These are phyloP conservation scores for Trichomonas vaginalis DNA, from an alignment of 208 protist genomes.

Conservation along the genomic window DNA sequence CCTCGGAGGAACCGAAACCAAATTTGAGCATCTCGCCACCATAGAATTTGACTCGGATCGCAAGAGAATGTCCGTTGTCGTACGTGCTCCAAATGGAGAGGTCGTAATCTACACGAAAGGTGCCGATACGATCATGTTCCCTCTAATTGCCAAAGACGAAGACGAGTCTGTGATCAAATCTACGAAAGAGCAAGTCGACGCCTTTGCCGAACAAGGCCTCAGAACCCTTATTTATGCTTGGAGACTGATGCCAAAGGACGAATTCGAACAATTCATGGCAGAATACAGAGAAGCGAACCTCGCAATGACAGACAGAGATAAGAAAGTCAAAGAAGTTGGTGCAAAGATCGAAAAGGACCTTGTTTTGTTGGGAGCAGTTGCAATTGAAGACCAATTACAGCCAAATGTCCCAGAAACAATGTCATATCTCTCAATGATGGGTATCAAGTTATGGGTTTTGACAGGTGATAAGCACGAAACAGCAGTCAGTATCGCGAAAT, in stretches of 20 bases:
- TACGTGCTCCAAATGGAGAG: conserved; percentile 46
- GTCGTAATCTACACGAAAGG: conserved; percentile 87
- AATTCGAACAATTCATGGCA: neutral
- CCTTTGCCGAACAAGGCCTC: conserved; percentile 22
- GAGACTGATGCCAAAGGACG: neutral
- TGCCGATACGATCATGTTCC: conserved; percentile 55
- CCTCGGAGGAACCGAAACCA: neutral
- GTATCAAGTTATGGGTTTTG: conserved; percentile 73
- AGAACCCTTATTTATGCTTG: conserved; percentile 25
- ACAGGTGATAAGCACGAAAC: conserved; percentile 85
- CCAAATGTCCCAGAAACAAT: conserved; percentile 54
- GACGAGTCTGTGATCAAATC: neutral
- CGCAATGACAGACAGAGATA: conserved; percentile 11
- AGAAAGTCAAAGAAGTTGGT: conserved; percentile 53
- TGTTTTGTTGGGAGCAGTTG: conserved; percentile 71
- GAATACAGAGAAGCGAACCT: neutral
- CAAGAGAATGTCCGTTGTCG: conserved; percentile 94
- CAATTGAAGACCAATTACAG: conserved; percentile 91
- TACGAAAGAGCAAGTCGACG: conserved; percentile 19
- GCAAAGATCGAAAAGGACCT: conserved; percentile 63
- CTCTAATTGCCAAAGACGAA: neutral
- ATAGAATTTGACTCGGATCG: conserved; percentile 90
- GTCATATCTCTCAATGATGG: conserved; percentile 69
- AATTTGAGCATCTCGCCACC: conserved; percentile 28
- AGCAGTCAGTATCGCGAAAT: conserved; percentile 38